Percentiles rank a stretch among this genome's conserved stretches.
phyloP scores from a whole-genome alignment of 148 eudicot genomes.

The Rhododendron henanense region DNA sequence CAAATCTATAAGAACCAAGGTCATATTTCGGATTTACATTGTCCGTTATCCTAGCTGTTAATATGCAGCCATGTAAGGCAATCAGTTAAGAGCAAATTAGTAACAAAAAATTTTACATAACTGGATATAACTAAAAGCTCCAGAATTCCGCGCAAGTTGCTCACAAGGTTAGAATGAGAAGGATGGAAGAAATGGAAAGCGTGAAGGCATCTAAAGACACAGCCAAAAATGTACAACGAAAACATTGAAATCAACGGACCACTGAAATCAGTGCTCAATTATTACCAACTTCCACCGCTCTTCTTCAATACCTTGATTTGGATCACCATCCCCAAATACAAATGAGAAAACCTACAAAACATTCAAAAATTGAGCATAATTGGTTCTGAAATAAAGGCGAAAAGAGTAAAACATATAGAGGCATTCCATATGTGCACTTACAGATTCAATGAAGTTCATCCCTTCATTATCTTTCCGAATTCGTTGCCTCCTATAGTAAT shows the following conservation, averaged over 20 bases:
- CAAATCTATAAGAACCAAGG: not conserved
- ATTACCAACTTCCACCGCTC: constrained; percentile 99
- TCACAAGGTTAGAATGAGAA: not conserved
- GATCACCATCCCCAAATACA: constrained; percentile 99
- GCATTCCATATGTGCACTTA: constrained; percentile 25
- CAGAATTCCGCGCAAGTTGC: not conserved
- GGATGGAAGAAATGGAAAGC: constrained; percentile 5
- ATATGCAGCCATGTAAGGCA: not conserved
- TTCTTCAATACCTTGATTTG: constrained; percentile 99
- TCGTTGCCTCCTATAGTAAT: constrained; percentile 69
- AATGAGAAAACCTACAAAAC: constrained; percentile 77
- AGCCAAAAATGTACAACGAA: not conserved
- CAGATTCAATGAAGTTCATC: constrained; percentile 87
- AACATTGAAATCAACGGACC: constrained; percentile 47
- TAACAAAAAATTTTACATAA: not conserved
- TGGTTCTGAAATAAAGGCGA: constrained; percentile 1
- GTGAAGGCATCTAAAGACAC: not conserved
- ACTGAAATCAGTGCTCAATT: constrained; percentile 50
- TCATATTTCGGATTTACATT: not conserved
- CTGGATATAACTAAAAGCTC: not conserved
- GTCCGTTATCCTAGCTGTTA: not conserved
- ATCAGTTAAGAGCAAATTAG: not conserved
- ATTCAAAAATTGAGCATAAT: constrained; percentile 14
- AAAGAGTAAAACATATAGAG: constrained; percentile 1
- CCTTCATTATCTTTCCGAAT: constrained; percentile 46